These are phyloP conservation scores for Flammula alnicola DNA, from an alignment of 1,284 basidiomycete species.

Conservation along the genomic window DNA sequence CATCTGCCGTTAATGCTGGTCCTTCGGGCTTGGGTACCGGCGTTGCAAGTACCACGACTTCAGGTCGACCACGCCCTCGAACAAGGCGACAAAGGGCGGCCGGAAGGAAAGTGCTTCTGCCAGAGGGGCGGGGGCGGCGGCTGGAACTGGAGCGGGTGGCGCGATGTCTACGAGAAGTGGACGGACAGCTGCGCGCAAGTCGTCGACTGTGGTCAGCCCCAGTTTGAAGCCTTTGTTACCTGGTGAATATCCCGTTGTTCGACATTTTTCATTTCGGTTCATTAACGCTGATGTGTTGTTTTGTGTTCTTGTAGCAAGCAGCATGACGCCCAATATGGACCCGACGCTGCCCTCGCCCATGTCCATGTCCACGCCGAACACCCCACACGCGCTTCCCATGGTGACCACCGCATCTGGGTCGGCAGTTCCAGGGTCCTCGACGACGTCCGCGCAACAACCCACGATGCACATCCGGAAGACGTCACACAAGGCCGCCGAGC, in stretches of 20 bases:
- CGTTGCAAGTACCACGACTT: too few species aligned
- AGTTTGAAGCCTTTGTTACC: constrained; percentile 73
- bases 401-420: not conserved
- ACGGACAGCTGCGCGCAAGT: constrained; percentile 15
- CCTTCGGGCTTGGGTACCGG: not conserved
- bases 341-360: constrained; percentile 22
- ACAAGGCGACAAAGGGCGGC: constrained; percentile 7
- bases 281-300: not conserved
- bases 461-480: constrained; percentile 67
- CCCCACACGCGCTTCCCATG: constrained; percentile 12
- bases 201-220: constrained; percentile 43
- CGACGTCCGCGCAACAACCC: constrained; percentile 16
- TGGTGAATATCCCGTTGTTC: constrained; percentile 43
- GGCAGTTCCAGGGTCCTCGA: not conserved
- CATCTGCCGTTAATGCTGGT: constrained; percentile 1
- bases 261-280: not conserved
- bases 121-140: constrained; percentile 20
- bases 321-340: constrained; percentile 19
- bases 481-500: constrained; percentile 97
- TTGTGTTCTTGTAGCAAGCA: constrained; percentile 25
- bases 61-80: not conserved
- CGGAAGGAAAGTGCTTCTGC: constrained; percentile 14
- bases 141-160: constrained; percentile 3
- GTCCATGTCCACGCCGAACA: constrained; percentile 13
- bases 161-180: constrained; percentile 32